phyloP scores from a whole-genome alignment of 2,329 filamentous ascomycete species.

The Geosmithia putterillii region DNA sequence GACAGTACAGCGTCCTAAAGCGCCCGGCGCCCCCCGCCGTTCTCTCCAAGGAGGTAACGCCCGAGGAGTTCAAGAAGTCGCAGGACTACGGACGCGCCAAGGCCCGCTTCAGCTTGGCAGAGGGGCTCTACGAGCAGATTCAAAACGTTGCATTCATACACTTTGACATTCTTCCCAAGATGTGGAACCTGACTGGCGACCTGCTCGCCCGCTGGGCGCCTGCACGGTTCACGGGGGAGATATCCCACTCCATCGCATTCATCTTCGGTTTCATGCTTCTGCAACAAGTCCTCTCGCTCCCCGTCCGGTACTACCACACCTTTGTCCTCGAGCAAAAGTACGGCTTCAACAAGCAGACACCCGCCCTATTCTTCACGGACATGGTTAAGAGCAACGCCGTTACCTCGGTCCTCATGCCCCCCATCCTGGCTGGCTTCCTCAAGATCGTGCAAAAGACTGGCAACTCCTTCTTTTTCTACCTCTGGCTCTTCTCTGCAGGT shows the following conservation, averaged over 20 bases:
- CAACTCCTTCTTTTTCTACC: conserved; percentile 92
- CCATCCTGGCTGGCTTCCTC: conserved; percentile 84
- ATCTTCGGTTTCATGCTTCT: conserved; percentile 77
- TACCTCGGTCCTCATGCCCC: conserved; percentile 66
- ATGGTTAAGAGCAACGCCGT: conserved; percentile 85
- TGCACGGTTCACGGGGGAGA: conserved; percentile 74
- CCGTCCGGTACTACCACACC: conserved; percentile 78
- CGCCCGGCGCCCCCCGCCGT: conserved; percentile 73
- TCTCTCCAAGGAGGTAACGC: conserved; percentile 74
- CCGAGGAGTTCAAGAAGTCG: conserved; percentile 87
- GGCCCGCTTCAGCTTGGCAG: conserved; percentile 75
- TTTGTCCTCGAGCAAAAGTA: conserved; percentile 96
- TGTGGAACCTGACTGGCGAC: conserved; percentile 74
- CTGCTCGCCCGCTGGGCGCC: conserved; percentile 66
- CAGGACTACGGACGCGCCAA: conserved; percentile 96
- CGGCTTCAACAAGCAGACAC: conserved; percentile 97
- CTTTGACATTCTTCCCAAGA: conserved; percentile 77
- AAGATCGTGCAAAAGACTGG: conserved; percentile 91
- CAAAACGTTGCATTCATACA: conserved; percentile 86
- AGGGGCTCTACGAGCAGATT: conserved; percentile 70
- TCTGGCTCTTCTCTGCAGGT: conserved; percentile 84
- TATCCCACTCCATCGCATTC: conserved; percentile 86
- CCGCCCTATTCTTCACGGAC: conserved; percentile 77
- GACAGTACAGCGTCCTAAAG: conserved; percentile 81
- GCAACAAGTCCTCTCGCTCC: conserved; percentile 67